A percentile compares a stretch with the other conserved stretches of the same genome.
Conservation (phyloP, 306 rosid genomes). For the Rosa chinensis region DNA sequence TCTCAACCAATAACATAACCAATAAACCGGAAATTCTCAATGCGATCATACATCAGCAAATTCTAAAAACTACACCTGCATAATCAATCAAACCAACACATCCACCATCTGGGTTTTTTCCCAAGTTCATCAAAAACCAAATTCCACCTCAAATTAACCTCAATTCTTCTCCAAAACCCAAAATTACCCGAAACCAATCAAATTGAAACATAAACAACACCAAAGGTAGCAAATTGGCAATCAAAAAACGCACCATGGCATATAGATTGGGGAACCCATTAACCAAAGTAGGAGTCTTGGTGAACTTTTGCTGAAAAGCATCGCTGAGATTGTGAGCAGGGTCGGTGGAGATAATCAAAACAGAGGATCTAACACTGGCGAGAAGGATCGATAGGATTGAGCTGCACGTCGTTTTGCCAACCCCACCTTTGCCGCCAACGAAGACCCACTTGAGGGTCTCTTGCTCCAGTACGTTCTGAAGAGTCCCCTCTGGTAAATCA, state of each 20-base stretch:
- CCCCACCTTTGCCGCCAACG: conserved; percentile 98
- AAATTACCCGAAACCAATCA: neutral
- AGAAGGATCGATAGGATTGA: conserved; percentile 88
- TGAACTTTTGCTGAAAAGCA: conserved; percentile 93
- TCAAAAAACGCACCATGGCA: conserved; percentile 62
- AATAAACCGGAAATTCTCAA: conserved; percentile 3
- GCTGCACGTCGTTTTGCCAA: conserved; percentile 94
- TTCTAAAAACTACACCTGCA: neutral
- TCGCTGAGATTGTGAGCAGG: conserved; percentile 99
- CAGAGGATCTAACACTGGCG: conserved; percentile 75
- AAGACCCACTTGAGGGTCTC: conserved; percentile 92
- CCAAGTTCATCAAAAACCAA: conserved; percentile 18
- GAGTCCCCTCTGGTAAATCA: conserved; percentile 58
- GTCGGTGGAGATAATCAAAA: conserved; percentile 93
- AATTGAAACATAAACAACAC: neutral
- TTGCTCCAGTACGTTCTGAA: conserved; percentile 80
- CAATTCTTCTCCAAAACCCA: neutral
- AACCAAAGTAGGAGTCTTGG: conserved; percentile 85
- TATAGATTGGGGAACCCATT: conserved; percentile 88
- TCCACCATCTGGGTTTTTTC: conserved; percentile 11
- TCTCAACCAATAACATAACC: conserved; percentile 3
- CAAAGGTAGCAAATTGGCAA: neutral
- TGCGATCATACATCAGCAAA: neutral
- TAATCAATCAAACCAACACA: neutral
- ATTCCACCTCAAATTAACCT: neutral